A percentile compares a stretch with the other conserved stretches of the same genome.
phyloP scores from a whole-genome alignment of 2,329 filamentous ascomycete genomes.

The Corinectria fuckeliana region DNA sequence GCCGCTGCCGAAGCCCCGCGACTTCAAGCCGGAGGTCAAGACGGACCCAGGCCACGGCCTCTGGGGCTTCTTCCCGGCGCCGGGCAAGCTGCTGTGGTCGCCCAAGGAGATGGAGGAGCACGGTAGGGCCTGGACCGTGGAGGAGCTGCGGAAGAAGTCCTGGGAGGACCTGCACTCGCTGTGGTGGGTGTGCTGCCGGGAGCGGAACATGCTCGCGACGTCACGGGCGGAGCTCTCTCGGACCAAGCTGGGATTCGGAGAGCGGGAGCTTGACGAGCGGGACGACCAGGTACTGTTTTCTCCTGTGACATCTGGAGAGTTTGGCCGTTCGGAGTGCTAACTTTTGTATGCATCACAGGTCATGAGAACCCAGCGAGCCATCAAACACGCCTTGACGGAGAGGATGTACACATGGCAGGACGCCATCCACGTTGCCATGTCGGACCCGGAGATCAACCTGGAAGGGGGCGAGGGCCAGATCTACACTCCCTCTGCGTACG shows the following conservation, averaged over 20 bases:
- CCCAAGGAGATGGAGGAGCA: conserved; percentile 75
- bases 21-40: conserved; percentile 63
- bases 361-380: conserved; percentile 76
- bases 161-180: conserved; percentile 92
- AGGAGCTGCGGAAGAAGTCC: conserved; percentile 86
- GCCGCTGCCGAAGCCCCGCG: conserved; percentile 73
- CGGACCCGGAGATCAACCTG: conserved; percentile 72
- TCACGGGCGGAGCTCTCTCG: conserved; percentile 72
- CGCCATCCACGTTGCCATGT: conserved; percentile 68
- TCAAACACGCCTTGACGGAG: conserved; percentile 86
- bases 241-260: conserved; percentile 75
- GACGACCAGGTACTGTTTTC: conserved; percentile 67
- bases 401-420: conserved; percentile 88
- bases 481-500: conserved; percentile 54
- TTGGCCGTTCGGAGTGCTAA: conserved; percentile 16
- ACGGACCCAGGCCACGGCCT: conserved; percentile 82
- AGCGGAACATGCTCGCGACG: conserved; percentile 89
- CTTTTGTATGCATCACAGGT: conserved; percentile 60
- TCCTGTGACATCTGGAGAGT: accelerated
- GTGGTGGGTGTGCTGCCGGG: conserved; percentile 94
- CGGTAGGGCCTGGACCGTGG: conserved; percentile 82
- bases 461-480: conserved; percentile 52
- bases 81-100: conserved; percentile 71
- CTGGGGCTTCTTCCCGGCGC: conserved; percentile 86
- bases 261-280: conserved; percentile 68